Evolutionary conservation across 176 grass and related monocot genomes (phyloP).

Genomic region (Neostapfia colusana): DNA sequence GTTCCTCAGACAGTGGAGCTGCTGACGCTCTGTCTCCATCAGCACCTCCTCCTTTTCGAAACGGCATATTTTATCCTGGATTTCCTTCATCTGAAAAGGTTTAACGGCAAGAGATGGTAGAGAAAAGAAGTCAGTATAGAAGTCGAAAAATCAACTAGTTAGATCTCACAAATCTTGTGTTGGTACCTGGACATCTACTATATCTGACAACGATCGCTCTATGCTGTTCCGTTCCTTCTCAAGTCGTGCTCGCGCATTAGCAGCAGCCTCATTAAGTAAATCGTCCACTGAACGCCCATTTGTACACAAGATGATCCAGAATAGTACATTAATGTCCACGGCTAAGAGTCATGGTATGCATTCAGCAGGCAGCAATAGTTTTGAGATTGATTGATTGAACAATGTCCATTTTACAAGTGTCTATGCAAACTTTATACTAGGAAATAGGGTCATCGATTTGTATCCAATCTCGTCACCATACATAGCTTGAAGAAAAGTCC

Average conservation of each 20-base stretch:
- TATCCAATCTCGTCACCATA: background rate
- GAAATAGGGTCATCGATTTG: background rate
- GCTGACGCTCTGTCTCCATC: conserved; percentile 75
- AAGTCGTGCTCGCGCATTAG: conserved; percentile 58
- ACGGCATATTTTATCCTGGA: conserved; percentile 69
- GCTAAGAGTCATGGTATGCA: background rate
- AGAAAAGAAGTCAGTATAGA: conserved; percentile 21
- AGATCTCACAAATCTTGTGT: background rate
- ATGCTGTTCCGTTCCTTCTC: conserved; percentile 64
- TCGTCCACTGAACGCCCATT: conserved; percentile 42
- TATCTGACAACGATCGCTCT: conserved; percentile 73
- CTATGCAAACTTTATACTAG: background rate
- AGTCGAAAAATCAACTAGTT: background rate
- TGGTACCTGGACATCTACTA: conserved; percentile 85
- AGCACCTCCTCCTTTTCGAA: conserved; percentile 77
- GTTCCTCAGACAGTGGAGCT: conserved; percentile 59
- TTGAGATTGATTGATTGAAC: background rate
- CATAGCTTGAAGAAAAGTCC: background rate
- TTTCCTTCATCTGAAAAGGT: conserved; percentile 88
- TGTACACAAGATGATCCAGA: conserved; percentile 39
- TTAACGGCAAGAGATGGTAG: conserved; percentile 14
- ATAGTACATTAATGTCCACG: conserved; percentile 10
- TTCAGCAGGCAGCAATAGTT: background rate
- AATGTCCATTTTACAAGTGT: background rate
- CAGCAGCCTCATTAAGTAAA: conserved; percentile 54